Base-by-base conservation (phyloP, 306 rosid species). In the Medicago arabica region DNA sequence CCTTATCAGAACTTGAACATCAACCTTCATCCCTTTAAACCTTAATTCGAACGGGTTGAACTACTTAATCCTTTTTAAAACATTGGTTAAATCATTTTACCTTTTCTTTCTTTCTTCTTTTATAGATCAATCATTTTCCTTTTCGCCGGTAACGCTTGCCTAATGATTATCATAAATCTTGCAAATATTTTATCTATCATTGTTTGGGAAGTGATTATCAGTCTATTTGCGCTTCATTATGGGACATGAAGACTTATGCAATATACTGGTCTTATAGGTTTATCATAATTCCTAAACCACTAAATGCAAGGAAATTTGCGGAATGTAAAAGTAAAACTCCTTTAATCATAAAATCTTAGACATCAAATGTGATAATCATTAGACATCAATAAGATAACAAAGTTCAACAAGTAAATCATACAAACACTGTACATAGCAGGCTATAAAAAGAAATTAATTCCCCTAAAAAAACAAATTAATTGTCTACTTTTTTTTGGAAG, bases 301-400 rank as follows among this genome's bases (percentile, higher is more conserved):
- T 31, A 38, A 49, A n/a, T 74, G 38, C 58, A 7, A 17, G 57
- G 78, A 38, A 18, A 63, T 18, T 54, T 2, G 17, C 46, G 43
- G 65, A 34, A 28, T 28, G 31, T 28, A 28, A 28, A 28, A 46
- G 66, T 31, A 69, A 74, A 69, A 16, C 23, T 64, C 59, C 76
- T 75, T 71, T 28, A 72, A 80, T 84, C 75, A 67, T 80, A 62
- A 59, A 57, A 72, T 68, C 65, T 15, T 60, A 40, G 71, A 77
- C 51, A 50, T 75, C 70, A 72, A 66, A 43, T 51, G 63, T 19
- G 63, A 71, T 39, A 60, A 83, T 34, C 38, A 34, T 15, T 60
- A 40, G 71, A 80, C 63, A 47, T 71, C 68, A 65, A 19, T 49
- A 46, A 51, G 9, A 59, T 14, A 13, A 39, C 17, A 66, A 43